A percentile compares a stretch with the other conserved stretches of the same genome.
Evolutionary conservation across 495 filamentous ascomycete species (phyloP).

Genomic region (Penicillium desertorum): DNA sequence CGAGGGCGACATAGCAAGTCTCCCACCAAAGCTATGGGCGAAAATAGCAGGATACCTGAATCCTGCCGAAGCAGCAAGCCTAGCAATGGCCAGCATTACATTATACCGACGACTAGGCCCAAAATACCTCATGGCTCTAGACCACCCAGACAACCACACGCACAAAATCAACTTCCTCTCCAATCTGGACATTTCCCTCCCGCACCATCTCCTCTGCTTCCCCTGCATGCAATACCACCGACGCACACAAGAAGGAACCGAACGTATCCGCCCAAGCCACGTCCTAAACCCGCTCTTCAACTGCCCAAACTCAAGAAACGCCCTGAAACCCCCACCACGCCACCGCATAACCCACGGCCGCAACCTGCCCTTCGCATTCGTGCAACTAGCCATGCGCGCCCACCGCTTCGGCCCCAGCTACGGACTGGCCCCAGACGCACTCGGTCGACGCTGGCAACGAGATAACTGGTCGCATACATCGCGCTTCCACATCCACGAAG

Average conservation of each 20-base stretch:
- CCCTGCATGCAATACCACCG: conserved; percentile 54
- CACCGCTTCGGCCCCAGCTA: conserved; percentile 40
- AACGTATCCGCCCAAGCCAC: conserved; percentile 48
- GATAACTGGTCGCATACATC: conserved; percentile 51
- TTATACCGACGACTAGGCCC: conserved; percentile 44
- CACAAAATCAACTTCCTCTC: conserved; percentile 49
- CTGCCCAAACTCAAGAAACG: conserved; percentile 48
- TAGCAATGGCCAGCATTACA: conserved; percentile 49
- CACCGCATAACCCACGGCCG: conserved; percentile 54
- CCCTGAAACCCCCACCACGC: conserved; percentile 42
- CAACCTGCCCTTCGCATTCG: conserved; percentile 52
- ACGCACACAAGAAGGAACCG: conserved; percentile 48
- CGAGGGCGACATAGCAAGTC: conserved; percentile 44
- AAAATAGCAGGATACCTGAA: conserved; percentile 40
- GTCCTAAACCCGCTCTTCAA: conserved; percentile 53
- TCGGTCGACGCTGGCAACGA: conserved; percentile 52
- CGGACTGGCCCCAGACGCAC: conserved; percentile 42
- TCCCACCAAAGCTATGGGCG: conserved; percentile 47
- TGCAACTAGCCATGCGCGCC: conserved; percentile 51
- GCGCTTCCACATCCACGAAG: conserved; percentile 51
- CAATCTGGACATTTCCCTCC: conserved; percentile 44
- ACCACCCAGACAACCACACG: conserved; percentile 37
- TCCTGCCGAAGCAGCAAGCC: conserved; percentile 45
- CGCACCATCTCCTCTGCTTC: conserved; percentile 57
- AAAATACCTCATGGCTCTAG: conserved; percentile 32